Base-by-base conservation (phyloP, 805 yeast genomes). In the Pichia eremophila region DNA sequence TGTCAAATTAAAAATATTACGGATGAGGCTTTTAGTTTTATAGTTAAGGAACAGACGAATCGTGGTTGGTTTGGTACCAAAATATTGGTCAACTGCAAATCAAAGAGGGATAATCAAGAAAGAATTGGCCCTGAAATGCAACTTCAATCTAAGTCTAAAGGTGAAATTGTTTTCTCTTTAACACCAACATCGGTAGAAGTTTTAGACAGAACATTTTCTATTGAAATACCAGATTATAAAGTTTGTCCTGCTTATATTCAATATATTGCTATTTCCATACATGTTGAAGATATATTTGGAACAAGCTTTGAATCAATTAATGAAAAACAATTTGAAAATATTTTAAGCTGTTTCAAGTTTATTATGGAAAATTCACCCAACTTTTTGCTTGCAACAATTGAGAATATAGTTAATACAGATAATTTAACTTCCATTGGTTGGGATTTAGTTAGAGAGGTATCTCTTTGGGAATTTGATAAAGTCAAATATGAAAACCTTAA, bases 1-100 rank as follows among this genome's bases (percentile, higher is more conserved):
- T 46, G 68, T 3, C 60, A 56, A 15, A 44, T 77, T 18, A 57
- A 46, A 28, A 73, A 72, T 50, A 49, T 57, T 6, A 71, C 71
- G 17, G 60, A 63, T 14, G 70, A 68, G 32, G 52, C 55, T 8
- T 60, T 73, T 8, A 56, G 56, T 11, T 74, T 74, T 68, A 66
- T 61, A 40, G 58, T 73, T 15, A 53, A 65, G 9, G 69, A 65
- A 51, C 53, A 55, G 35, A 59, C 59, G 6, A 65, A 56, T 25
- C 37, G 43, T 40, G 46, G 51, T 4, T 47, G 55, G 50, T 54
- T 55, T 43, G 44, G 41, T 11, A 53, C 57, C 6, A 54, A 55
- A 41, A 47, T 52, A 22, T 11, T 43, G 10, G 50, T 54, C 4
- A 25, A 41, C 38, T 48, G 50, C 22, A 18, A 25, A 17, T 36